Evolutionary conservation across 495 filamentous ascomycete genomes (phyloP), one percentile per base, ranked within the genome.

Genomic region (Trypethelium eluteriae): DNA sequence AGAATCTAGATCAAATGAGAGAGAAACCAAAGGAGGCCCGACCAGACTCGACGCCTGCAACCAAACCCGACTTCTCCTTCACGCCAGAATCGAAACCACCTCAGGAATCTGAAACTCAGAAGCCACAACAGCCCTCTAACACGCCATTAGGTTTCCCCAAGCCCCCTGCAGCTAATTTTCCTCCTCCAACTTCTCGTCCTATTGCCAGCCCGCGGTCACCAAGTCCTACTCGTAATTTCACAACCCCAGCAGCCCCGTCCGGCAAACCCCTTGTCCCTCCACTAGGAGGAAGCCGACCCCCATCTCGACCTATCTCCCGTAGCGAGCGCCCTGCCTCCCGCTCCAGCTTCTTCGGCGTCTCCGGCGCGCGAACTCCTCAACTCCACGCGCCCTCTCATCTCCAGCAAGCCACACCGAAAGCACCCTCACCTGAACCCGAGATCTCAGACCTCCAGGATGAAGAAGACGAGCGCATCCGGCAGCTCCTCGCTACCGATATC

Each of bases 391-490:
- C 68, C 79, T 74, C 59, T 81, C 79, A n/a, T 62, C 73, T 67
- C 49, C n/a, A 56, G 36, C 36, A 65, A 65, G 38, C 67, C 63
- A 78, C 82, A 61, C 63, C 39, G n/a, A 69, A 50, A 70, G 77
- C 76, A 72, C 71, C 70, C 25, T 72, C 77, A 66, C 62, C 68
- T 77, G 53, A 74, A 77, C 80, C 76, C 71, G 81, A 62, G 76
- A 71, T 32, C 53, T 59, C 53, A 64, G 80, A 65, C 70, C 77
- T 71, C 56, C 85, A 75, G 79, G 88, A 89, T 59, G 81, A 84
- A 67, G 86, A 89, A 67, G 86, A 88, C 64, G 86, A 86, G 62
- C 78, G 79, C 62, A 82, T 88, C 34, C 82, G 84, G 35, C 79
- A 80, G 38, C 79, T 87, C 18, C 79, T 91, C 39, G 76, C 74